Evolutionary conservation across 1,139 yeast species (phyloP), one percentile per base, ranked within the genome.

Genomic region (Saccharomyces hybrid): DNA sequence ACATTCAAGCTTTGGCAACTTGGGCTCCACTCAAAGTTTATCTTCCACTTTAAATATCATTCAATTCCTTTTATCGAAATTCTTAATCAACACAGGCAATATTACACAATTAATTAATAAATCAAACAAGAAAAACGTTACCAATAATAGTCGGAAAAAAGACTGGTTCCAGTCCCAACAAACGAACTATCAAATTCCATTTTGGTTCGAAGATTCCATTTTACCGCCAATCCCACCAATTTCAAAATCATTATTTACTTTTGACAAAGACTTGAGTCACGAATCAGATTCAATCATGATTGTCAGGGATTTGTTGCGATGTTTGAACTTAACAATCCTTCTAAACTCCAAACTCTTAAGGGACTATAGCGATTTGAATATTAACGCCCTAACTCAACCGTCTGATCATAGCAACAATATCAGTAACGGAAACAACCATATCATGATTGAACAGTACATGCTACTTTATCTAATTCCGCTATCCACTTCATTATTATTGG

Each of bases 191-290:
- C 56, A 54, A 25, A 41, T 66, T 13, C 71, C 71, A 16, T 19
- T 29, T 5, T 65, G 67, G 67, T 64, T 66, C 61, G 56, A 69
- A 57, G 53, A 54, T 34, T 44, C 56, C 16, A 48, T 65, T 46
- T 46, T 66, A 52, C 62, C 64, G 25, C 27, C 55, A 9, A 65
- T 71, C 14, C 76, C 77, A 8, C 77, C 78, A 11, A 67, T 73
- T 29, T 61, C 73, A 16, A 70, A 70, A 56, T 68, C 74, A 5
- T 61, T 70, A 46, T 70, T 73, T 57, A 60, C 67, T 14, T 73
- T 68, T 58, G 70, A 65, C 48, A 58, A 66, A 50, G 64, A 62
- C 41, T 54, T 26, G 7, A 38, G 58, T 23, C 58, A 60, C 11
- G 51, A 52, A 5, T 51, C 58, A 26, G 46, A 31, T 47, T 47